A percentile compares a stretch with the other conserved stretches of the same genome.
Evolutionary conservation across 495 filamentous ascomycete species (phyloP).

Genomic region (Penicillium lividum): DNA sequence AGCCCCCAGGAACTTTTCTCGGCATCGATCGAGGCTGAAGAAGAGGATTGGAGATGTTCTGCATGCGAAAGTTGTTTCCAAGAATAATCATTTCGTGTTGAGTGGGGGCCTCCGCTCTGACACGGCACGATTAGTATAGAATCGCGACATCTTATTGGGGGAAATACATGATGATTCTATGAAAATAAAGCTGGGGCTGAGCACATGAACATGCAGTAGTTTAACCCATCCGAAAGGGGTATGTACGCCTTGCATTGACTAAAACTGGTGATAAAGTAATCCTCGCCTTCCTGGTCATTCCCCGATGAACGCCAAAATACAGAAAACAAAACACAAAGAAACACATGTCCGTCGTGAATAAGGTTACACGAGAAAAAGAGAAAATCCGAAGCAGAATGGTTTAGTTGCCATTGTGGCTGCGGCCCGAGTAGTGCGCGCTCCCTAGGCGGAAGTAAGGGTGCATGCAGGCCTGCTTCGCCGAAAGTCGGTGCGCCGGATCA

Average conservation of each 20-base stretch:
- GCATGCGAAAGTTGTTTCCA: conserved; percentile 5
- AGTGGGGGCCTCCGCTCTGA: conserved; percentile 29
- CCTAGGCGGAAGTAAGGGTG: conserved; percentile 91
- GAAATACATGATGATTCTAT: not conserved
- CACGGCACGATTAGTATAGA: not conserved
- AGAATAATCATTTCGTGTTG: conserved; percentile 14
- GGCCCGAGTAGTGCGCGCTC: conserved; percentile 53
- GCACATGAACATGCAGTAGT: not conserved
- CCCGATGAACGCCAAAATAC: conserved; percentile 40
- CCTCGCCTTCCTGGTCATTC: conserved; percentile 37
- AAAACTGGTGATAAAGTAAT: conserved; percentile 35
- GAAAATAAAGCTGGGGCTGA: conserved; percentile 22
- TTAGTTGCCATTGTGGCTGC: conserved; percentile 46
- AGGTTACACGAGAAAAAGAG: conserved; percentile 22
- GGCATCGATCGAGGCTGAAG: not conserved
- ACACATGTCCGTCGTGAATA: conserved; percentile 21
- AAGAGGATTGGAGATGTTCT: conserved; percentile 8
- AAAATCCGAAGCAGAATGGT: conserved; percentile 8
- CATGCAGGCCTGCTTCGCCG: conserved; percentile 89
- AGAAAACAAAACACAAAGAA: conserved; percentile 22
- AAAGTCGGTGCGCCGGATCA: conserved; percentile 90
- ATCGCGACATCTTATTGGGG: not conserved
- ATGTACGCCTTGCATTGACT: conserved; percentile 39
- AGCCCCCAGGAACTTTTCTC: not conserved
- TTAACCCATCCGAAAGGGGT: conserved; percentile 21